Conservation (phyloP, 495 filamentous ascomycete genomes). For the Aspergillus taichungensis region DNA sequence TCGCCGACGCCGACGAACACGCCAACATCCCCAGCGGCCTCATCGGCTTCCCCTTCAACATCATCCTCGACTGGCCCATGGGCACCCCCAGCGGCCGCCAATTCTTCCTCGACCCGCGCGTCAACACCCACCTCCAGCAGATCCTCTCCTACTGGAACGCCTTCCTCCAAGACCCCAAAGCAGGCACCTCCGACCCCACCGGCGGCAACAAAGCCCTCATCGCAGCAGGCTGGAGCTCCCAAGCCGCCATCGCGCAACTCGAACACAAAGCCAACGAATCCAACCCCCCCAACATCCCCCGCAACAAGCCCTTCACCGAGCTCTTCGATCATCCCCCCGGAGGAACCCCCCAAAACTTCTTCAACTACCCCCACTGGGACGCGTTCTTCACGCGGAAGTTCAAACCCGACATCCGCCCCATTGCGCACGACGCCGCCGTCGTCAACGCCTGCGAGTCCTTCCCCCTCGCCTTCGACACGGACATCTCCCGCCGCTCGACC, state of each 20-base stretch:
- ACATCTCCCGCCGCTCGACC: slow-evolving; percentile 1
- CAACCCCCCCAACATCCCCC: too few species aligned
- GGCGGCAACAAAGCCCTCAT: slow-evolving; percentile 23
- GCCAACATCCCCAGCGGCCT: neutral
- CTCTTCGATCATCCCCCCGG: neutral
- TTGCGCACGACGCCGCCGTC: slow-evolving; percentile 39
- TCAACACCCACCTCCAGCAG: slow-evolving; percentile 48
- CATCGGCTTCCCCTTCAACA: slow-evolving; percentile 10
- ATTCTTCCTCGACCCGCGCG: slow-evolving; percentile 35
- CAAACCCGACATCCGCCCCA: slow-evolving; percentile 35
- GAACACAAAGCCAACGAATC: slow-evolving; percentile 22
- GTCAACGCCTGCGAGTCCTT: slow-evolving; percentile 51
- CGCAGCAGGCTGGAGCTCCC: slow-evolving; percentile 9
- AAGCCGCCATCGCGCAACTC: neutral
- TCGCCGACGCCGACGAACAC: neutral
- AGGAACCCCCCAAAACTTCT: neutral
- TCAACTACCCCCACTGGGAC: slow-evolving; percentile 50
- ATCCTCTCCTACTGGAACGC: slow-evolving; percentile 51
- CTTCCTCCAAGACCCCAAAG: slow-evolving; percentile 40
- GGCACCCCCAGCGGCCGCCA: neutral
- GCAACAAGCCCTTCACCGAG: neutral
- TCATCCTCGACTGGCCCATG: slow-evolving; percentile 56
- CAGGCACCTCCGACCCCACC: slow-evolving; percentile 34
- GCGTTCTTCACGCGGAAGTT: slow-evolving; percentile 56
- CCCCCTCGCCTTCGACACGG: slow-evolving; percentile 1